Evolutionary conservation across 139 green algal species (phyloP).

Genomic region (Picochlorum sp.): DNA sequence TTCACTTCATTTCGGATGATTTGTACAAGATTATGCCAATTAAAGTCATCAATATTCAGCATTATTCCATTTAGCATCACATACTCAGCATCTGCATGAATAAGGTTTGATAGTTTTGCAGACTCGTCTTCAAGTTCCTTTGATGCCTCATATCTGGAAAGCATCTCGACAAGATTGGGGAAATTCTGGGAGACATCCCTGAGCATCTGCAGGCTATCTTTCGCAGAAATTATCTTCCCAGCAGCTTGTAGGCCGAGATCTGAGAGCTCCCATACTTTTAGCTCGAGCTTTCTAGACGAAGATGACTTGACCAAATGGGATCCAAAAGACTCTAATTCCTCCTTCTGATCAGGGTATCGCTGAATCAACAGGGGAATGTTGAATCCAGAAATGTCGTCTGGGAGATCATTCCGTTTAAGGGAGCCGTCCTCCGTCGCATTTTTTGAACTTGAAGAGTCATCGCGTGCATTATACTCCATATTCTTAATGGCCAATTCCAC

Average conservation of each 20-base stretch:
- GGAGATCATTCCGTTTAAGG: background rate
- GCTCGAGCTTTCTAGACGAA: slow-evolving; percentile 36
- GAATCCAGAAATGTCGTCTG: slow-evolving; percentile 56
- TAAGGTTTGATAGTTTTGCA: slow-evolving; percentile 1
- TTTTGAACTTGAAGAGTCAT: slow-evolving; percentile 46
- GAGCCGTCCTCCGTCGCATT: background rate
- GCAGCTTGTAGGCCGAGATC: slow-evolving; percentile 78
- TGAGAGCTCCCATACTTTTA: slow-evolving; percentile 66
- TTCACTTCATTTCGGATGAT: slow-evolving; percentile 34
- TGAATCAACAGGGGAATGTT: slow-evolving; percentile 49
- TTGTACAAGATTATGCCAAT: slow-evolving; percentile 49
- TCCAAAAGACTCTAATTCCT: slow-evolving; percentile 65
- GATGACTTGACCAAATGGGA: slow-evolving; percentile 47
- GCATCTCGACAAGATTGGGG: slow-evolving; percentile 52
- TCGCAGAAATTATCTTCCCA: slow-evolving; percentile 45
- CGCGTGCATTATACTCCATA: slow-evolving; percentile 93
- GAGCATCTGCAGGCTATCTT: slow-evolving; percentile 64
- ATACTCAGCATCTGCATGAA: slow-evolving; percentile 39
- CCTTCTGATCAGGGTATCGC: slow-evolving; percentile 35
- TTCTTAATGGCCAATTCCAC: slow-evolving; percentile 95
- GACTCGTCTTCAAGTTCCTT: slow-evolving; percentile 15
- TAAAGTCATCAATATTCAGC: slow-evolving; percentile 44
- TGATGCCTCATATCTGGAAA: slow-evolving; percentile 39
- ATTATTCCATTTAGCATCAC: slow-evolving; percentile 69
- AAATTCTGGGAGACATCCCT: slow-evolving; percentile 80